These are phyloP conservation scores for Papilionanthe hybrid DNA, from an alignment of 116 monocot species.

Conservation along the genomic window DNA sequence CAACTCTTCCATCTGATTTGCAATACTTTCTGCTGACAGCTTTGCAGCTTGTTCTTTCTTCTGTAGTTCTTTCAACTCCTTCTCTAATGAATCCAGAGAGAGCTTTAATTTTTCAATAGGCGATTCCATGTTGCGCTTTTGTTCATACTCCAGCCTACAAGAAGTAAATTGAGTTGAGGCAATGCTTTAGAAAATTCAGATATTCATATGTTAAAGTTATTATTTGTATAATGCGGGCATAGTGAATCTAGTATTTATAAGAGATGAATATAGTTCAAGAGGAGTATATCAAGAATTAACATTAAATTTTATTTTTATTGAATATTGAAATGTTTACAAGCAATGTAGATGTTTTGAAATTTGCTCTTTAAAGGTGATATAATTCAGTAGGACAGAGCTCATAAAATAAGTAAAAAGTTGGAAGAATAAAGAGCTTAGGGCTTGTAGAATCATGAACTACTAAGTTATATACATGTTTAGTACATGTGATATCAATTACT, in stretches of 20 bases:
- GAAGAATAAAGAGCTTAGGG: background rate
- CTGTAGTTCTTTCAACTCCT: conserved; percentile 53
- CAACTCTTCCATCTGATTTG: conserved; percentile 65
- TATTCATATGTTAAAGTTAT: background rate
- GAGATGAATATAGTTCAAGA: background rate
- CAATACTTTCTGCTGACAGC: conserved; percentile 43
- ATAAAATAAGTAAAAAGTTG: background rate
- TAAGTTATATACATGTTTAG: background rate
- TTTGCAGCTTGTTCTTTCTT: conserved; percentile 60
- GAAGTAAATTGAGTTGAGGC: background rate
- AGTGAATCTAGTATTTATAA: background rate
- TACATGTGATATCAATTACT: background rate
- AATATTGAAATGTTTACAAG: background rate
- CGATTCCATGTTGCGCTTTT: conserved; percentile 74
- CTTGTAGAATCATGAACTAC: background rate
- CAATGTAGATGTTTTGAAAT: background rate
- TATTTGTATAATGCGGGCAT: background rate
- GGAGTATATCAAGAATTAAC: background rate
- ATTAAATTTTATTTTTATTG: background rate
- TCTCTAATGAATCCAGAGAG: conserved; percentile 56
- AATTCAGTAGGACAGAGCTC: background rate
- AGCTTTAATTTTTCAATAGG: conserved; percentile 64
- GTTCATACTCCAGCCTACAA: conserved; percentile 90
- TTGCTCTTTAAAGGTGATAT: background rate
- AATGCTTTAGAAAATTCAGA: background rate